phyloP scores from a whole-genome alignment of 2,329 filamentous ascomycete species.

The Cladosporium sp. region DNA sequence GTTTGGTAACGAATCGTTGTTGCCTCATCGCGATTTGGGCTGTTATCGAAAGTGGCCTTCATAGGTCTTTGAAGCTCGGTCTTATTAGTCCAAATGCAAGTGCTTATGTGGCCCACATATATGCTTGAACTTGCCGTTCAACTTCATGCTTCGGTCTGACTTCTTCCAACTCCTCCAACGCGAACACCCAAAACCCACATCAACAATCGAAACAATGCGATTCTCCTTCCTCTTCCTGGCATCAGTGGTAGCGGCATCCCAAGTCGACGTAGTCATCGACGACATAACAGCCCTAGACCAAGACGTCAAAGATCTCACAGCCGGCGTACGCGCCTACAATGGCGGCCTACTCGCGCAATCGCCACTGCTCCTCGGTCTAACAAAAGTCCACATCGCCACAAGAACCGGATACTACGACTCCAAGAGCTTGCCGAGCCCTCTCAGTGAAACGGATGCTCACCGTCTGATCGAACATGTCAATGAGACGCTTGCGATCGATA shows the following conservation, averaged over 20 bases:
- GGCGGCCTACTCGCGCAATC: constrained; percentile 20
- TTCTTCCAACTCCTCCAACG: no score
- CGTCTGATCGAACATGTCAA: constrained; percentile 17
- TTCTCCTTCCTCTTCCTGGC: no score
- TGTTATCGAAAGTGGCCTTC: no score
- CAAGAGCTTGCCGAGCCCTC: constrained; percentile 10
- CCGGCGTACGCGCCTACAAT: constrained; percentile 20
- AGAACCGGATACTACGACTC: constrained; percentile 18
- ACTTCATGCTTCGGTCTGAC: no score
- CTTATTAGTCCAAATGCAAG: no score
- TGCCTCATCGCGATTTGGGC: no score
- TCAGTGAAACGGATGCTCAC: constrained; percentile 13
- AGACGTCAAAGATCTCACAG: constrained; percentile 21
- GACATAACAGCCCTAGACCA: constrained; percentile 24
- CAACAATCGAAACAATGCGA: no score
- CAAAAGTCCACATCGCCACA: constrained; percentile 16
- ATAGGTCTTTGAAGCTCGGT: no score
- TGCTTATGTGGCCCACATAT: no score
- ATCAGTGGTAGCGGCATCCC: not conserved
- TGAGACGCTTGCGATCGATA: constrained; percentile 15
- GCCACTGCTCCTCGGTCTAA: constrained; percentile 10
- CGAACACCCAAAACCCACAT: no score
- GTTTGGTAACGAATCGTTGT: no score
- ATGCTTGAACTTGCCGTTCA: no score
- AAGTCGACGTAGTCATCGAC: constrained; percentile 18